phyloP scores from a whole-genome alignment of 768 basidiomycete genomes.

The Naganishia friedmannii region DNA sequence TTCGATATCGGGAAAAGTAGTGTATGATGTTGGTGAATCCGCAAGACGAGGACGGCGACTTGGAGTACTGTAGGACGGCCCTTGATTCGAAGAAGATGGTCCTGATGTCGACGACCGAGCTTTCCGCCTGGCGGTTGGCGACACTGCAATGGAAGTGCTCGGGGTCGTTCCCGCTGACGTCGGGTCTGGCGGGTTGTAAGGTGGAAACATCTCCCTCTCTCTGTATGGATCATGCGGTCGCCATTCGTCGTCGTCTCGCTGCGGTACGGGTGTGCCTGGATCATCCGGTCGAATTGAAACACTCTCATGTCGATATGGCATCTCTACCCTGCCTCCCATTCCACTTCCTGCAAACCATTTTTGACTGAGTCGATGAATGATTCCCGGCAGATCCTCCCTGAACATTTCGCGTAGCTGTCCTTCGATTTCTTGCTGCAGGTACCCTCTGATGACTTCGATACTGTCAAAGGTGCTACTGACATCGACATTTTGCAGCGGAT shows the following conservation, averaged over 20 bases:
- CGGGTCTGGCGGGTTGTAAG: conserved; percentile 34
- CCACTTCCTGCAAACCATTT: conserved; percentile 68
- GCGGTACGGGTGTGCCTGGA: conserved; percentile 24
- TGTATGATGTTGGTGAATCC: conserved; percentile 50
- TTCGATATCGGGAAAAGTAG: conserved; percentile 67
- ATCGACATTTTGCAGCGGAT: conserved; percentile 94
- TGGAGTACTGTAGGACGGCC: conserved; percentile 12
- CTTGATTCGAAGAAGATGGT: neutral
- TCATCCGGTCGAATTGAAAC: conserved; percentile 28
- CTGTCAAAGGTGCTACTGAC: conserved; percentile 98
- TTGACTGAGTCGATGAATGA: conserved; percentile 92
- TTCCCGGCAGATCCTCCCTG: conserved; percentile 89
- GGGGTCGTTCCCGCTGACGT: neutral
- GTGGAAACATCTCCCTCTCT: conserved; percentile 48
- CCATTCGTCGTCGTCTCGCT: conserved; percentile 23
- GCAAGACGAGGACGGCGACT: conserved; percentile 29
- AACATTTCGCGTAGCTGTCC: conserved; percentile 97
- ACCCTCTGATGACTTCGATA: conserved; percentile 94
- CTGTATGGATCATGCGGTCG: conserved; percentile 36
- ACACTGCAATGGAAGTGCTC: neutral
- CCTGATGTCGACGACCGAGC: conserved; percentile 16
- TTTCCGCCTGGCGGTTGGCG: neutral
- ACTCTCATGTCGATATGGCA: conserved; percentile 70
- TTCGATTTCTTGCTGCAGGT: conserved; percentile 96
- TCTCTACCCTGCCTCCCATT: conserved; percentile 69